Percentiles rank a stretch among this genome's conserved stretches.
phyloP scores from a whole-genome alignment of 129 eudicot genomes.

The Helichrysum umbraculigerum region DNA sequence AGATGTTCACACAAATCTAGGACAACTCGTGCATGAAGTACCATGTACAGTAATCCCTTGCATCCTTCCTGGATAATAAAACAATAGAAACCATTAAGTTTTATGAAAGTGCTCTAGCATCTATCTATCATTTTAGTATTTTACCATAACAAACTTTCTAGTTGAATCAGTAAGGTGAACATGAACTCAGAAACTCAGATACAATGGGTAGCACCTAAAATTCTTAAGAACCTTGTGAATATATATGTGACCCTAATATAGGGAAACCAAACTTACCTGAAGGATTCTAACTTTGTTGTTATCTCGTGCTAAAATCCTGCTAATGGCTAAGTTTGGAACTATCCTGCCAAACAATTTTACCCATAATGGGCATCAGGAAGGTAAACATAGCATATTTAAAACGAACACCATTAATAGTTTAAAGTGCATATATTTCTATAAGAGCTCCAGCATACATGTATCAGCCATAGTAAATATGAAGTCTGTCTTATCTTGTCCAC shows the following conservation, averaged over 20 bases:
- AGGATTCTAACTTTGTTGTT: conserved; percentile 94
- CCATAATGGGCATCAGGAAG: conserved; percentile 29
- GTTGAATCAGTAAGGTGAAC: background rate
- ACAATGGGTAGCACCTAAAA: background rate
- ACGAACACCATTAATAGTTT: conserved; percentile 8
- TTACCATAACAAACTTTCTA: background rate
- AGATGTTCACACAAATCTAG: conserved; percentile 83
- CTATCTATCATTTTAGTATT: too few species aligned
- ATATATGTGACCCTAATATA: conserved; percentile 13
- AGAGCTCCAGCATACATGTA: conserved; percentile 24
- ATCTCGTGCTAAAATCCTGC: conserved; percentile 85
- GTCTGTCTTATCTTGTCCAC: conserved; percentile 19
- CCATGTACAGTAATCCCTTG: conserved; percentile 93
- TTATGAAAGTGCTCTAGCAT: background rate
- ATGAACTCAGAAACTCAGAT: background rate
- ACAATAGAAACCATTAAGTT: background rate
- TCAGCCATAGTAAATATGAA: conserved; percentile 9
- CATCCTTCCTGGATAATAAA: conserved; percentile 85
- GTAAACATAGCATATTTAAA: background rate
- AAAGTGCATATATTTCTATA: conserved; percentile 8
- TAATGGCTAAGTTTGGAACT: conserved; percentile 94
- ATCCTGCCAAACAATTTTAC: conserved; percentile 56
- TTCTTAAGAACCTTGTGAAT: background rate
- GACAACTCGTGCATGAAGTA: conserved; percentile 94
- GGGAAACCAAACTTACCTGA: conserved; percentile 62